Evolutionary conservation across 495 filamentous ascomycete genomes (phyloP), one percentile per base, ranked within the genome.

Genomic region (Penicillium odoratum): DNA sequence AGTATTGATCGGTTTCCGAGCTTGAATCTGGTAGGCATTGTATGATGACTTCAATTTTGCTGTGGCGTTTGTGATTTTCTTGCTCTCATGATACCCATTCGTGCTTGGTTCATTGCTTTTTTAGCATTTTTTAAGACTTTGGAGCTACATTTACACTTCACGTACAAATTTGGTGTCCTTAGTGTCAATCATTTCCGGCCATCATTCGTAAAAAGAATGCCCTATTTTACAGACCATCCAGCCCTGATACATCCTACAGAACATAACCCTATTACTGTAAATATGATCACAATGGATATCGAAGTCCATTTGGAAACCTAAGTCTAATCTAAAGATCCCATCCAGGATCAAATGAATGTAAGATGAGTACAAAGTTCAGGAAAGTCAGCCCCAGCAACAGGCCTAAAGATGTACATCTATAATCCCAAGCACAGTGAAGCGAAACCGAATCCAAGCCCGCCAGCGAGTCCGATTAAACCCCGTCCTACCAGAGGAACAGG

Each of bases 231-330:
- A 21, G 21, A 21, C 21, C 21, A 21, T 21, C 2, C 21, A 21
- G 21, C 21, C 21, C 21, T 21, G 21, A 21, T 21, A 21, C 21
- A 21, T 21, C 21, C 21, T 21, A 21, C 21, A 21, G 21, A 21
- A 21, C 21, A 21, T 21, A 1, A 21, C 1, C 21, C 21, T 21
- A 21, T 2, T 21, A 21, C 21, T 21, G 21, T 1, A 21, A 21
- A 21, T 21, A 21, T 21, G 21, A 21, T 21, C 21, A 21, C 21
- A 21, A 21, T 21, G 63, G 65, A 68, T 65, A 60, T 60, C 58
- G 59, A 65, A 68, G 62, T 65, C 65, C 65, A 65, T 58, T 57
- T 34, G 49, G 56, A 10, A 45, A 11, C 48, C 30, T 52, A 46
- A 47, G 53, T 56, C 29, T 50, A 48, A 48, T 49, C 11, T 38